Evolutionary conservation across 129 eudicot genomes (phyloP).

Genomic region (Arctium lappa): DNA sequence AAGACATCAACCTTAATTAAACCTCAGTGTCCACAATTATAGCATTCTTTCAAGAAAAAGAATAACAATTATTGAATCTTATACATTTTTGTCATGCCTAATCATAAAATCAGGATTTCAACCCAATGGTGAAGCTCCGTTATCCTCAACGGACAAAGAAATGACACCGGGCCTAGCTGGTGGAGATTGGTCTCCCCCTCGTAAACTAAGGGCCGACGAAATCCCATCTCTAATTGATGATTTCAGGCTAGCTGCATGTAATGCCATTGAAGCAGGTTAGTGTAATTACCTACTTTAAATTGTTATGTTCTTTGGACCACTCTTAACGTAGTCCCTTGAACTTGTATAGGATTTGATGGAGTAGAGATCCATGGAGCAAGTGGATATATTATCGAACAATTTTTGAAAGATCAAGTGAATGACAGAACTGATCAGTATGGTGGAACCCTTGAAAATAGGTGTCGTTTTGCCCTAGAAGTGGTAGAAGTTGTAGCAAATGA

Average conservation of each 20-base stretch:
- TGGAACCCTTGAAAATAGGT: slow-evolving; percentile 49
- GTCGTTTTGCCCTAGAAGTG: slow-evolving; percentile 41
- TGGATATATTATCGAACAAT: slow-evolving; percentile 45
- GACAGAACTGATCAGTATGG: slow-evolving; percentile 54
- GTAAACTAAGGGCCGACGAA: slow-evolving; percentile 35
- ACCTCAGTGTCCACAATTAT: too few relatives aligned
- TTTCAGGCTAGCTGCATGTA: slow-evolving; percentile 46
- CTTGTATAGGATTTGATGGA: slow-evolving; percentile 46
- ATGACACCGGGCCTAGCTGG: slow-evolving; percentile 36
- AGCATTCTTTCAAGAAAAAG: too few relatives aligned
- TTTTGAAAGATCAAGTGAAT: slow-evolving; percentile 36
- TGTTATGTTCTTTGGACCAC: background rate
- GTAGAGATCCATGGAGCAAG: slow-evolving; percentile 46
- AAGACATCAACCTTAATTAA: too few relatives aligned
- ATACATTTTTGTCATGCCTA: background rate
- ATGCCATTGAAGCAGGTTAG: slow-evolving; percentile 48
- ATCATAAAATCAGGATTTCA: slow-evolving; percentile 28
- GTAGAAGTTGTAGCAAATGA: slow-evolving; percentile 43
- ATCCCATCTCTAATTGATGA: slow-evolving; percentile 38
- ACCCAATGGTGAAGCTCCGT: slow-evolving; percentile 43
- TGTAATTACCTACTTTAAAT: background rate
- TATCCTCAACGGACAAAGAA: slow-evolving; percentile 44
- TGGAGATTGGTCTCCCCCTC: slow-evolving; percentile 50
- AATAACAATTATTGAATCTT: too few relatives aligned
- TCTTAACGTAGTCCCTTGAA: background rate